Base-by-base conservation (phyloP, 345 rosid species). In the Microthlaspi erraticum region DNA sequence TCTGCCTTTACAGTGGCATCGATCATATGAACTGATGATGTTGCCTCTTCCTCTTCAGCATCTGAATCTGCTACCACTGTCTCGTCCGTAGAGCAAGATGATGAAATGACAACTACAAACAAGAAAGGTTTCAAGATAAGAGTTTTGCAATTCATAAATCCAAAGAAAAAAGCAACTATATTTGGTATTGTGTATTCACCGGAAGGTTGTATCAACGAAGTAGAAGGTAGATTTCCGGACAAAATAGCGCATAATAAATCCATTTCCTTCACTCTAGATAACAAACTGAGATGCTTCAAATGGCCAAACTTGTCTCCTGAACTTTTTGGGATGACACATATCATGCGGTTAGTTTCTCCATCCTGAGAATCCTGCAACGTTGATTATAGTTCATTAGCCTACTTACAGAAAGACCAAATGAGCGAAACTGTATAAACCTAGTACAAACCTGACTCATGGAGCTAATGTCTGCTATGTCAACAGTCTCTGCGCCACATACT, bases 11-110 rank as follows among this genome's bases (percentile, higher is more conserved):
- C 52, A 46, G 51, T 76, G 41, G 75, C 64, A 64, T 66, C 74
- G 26, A 70, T 61, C 76, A 75, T 61, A 63, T 41, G 73, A 50
- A 65, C 64, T 16, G 88, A 79, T 44, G 82, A 77, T 33, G 82
- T 78, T 12, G 84, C 70, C 74, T 86, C 91, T 72, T 49, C 81
- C 33, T 55, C 71, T 73, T 93, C 97, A 8, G 73, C 82, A 34
- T 90, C 97, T 34, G 97, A 90, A 75, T 93, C 98, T 45, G 96
- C 97, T 61, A 93, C 98, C 51, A 89, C 80, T 48, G 98, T 93
- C 88, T 86, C 98, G 23, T 91, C 96, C 45, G 94, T 91, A 70
- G 98, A 91, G 86, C 97, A 91, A 14, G 97, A 93, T 53, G 96
- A 91, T 60, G 97, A 87, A 77, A 91, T 78, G 26, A 84, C 60